Evolutionary conservation across 148 eudicot species (phyloP).

Genomic region (Persicaria maculosa): DNA sequence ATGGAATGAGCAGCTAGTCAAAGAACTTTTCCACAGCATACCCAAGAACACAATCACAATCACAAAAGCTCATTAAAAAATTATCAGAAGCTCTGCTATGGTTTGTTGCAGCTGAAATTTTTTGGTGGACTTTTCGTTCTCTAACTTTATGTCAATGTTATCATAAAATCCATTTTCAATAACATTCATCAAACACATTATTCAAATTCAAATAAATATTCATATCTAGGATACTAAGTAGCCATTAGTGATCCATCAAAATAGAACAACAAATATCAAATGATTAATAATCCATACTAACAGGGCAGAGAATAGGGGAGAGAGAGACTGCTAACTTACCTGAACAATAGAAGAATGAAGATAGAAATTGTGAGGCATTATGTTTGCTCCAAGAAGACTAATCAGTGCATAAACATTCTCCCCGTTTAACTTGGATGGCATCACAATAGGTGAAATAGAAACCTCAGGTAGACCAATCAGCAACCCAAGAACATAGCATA

Average conservation of each 20-base stretch:
- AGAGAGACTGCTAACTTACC: conserved; percentile 25
- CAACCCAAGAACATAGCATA: conserved; percentile 50
- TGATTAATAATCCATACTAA: neutral
- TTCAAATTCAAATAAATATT: neutral
- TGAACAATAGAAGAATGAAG: conserved; percentile 90
- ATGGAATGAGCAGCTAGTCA: neutral
- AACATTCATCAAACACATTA: neutral
- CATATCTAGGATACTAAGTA: neutral
- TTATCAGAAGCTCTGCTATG: neutral
- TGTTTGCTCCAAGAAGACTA: conserved; percentile 87
- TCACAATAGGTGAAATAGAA: conserved; percentile 45
- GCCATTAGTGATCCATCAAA: neutral
- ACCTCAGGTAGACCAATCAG: conserved; percentile 58
- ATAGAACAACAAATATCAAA: neutral
- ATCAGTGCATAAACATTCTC: conserved; percentile 80
- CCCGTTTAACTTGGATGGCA: conserved; percentile 61
- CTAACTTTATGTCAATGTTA: neutral
- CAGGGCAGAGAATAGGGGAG: neutral
- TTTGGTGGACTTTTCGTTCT: neutral
- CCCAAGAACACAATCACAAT: neutral
- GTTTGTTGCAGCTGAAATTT: neutral
- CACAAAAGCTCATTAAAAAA: neutral
- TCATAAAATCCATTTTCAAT: neutral
- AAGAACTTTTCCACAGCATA: neutral
- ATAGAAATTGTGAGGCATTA: conserved; percentile 93